These are phyloP conservation scores for Ganoderma leucocontextum DNA, from an alignment of 1,284 basidiomycete genomes.

Conservation along the genomic window DNA sequence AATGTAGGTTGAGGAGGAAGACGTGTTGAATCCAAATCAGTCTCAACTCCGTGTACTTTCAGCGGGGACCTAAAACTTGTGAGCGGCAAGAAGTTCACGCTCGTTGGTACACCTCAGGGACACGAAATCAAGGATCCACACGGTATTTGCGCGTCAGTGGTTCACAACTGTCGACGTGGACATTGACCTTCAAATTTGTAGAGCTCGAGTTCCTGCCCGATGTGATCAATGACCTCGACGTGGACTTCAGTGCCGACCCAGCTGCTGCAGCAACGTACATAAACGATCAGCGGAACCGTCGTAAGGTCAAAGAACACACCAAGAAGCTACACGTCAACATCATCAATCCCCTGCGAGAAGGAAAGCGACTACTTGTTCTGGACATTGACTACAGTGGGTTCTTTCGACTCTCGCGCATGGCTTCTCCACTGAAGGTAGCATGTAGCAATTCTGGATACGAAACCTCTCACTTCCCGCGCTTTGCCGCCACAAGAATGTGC, in stretches of 20 bases:
- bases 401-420: slow-evolving; percentile 2
- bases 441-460: slow-evolving; percentile 81
- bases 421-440: slow-evolving; percentile 1
- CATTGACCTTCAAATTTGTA: slow-evolving; percentile 35
- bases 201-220: slow-evolving; percentile 75
- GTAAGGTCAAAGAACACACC: slow-evolving; percentile 80
- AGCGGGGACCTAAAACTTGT: slow-evolving; percentile 68
- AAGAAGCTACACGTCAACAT: slow-evolving; percentile 73
- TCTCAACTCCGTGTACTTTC: slow-evolving; percentile 10
- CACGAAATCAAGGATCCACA: slow-evolving; percentile 84
- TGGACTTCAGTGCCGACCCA: slow-evolving; percentile 74
- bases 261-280: slow-evolving; percentile 65
- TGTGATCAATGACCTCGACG: slow-evolving; percentile 81
- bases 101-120: slow-evolving; percentile 86
- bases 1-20: slow-evolving; percentile 54
- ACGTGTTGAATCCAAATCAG: background rate
- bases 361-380: slow-evolving; percentile 84
- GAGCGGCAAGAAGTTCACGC: slow-evolving; percentile 76
- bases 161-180: background rate
- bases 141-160: slow-evolving; percentile 37
- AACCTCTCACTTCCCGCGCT: slow-evolving; percentile 79
- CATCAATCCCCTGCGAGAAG: slow-evolving; percentile 78
- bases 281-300: slow-evolving; percentile 78
- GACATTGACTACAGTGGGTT: slow-evolving; percentile 88
- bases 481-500: slow-evolving; percentile 84